Evolutionary conservation across 176 grass and related monocot genomes (phyloP).

Genomic region (Bonia amplexicaulis): DNA sequence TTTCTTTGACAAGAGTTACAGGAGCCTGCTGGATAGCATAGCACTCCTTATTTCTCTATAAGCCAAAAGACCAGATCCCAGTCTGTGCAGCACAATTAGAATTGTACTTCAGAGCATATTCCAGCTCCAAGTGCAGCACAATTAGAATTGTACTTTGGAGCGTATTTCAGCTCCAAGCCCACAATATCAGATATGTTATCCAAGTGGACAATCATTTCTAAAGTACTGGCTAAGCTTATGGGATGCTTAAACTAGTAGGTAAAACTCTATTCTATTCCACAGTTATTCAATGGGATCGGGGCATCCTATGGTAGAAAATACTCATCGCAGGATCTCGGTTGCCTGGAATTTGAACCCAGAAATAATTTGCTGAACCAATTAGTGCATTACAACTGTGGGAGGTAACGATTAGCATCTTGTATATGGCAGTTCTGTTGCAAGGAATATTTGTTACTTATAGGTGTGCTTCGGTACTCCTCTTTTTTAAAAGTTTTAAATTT

Average conservation of each 20-base stretch:
- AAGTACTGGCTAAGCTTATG: neutral
- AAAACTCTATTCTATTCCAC: neutral
- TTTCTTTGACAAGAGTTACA: neutral
- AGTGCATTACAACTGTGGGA: neutral
- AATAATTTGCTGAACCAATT: neutral
- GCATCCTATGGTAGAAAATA: neutral
- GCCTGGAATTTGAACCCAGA: neutral
- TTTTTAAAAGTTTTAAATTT: too few relatives aligned
- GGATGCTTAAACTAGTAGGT: neutral
- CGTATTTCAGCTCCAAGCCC: neutral
- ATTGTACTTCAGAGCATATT: neutral
- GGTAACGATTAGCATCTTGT: neutral
- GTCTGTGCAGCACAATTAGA: neutral
- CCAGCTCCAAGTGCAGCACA: neutral
- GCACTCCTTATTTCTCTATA: neutral
- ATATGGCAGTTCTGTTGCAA: neutral
- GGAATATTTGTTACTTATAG: too few relatives aligned
- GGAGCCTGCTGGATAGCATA: neutral
- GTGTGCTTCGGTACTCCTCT: too few relatives aligned
- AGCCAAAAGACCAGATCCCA: neutral
- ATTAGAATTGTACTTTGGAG: neutral
- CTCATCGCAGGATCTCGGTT: neutral
- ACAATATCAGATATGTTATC: neutral
- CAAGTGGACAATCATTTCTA: neutral
- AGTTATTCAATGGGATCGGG: neutral